Conservation (phyloP, 805 yeast genomes). For the Saturnispora saitoi region DNA sequence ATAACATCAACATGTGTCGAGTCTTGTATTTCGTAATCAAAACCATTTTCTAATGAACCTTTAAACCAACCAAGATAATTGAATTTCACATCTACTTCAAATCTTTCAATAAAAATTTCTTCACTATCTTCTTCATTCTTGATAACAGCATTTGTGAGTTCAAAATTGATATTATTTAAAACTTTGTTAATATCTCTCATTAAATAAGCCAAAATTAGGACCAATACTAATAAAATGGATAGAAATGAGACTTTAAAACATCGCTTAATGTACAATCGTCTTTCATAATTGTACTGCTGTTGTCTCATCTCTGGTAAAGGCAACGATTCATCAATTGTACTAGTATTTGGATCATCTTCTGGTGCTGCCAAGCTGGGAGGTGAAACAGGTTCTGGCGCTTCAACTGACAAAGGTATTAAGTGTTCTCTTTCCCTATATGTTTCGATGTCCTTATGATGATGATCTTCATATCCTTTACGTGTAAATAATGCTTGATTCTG, state of each 20-base stretch:
- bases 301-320: slow-evolving; percentile 6
- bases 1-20: background rate
- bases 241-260: background rate
- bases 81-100: background rate
- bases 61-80: slow-evolving; percentile 4
- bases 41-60: background rate
- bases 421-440: background rate
- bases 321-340: slow-evolving; percentile 1
- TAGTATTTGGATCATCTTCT: slow-evolving; percentile 5
- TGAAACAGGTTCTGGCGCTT: slow-evolving; percentile 5
- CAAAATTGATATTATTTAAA: background rate
- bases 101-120: background rate
- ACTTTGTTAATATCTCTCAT: slow-evolving; percentile 2
- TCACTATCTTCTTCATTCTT: background rate
- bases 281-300: slow-evolving; percentile 1
- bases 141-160: background rate
- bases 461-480: background rate
- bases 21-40: background rate
- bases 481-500: background rate
- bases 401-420: background rate
- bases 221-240: background rate
- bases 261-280: background rate
- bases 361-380: background rate
- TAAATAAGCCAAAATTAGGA: background rate
- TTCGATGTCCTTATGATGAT: background rate